A percentile compares a stretch with the other conserved stretches of the same genome.
Evolutionary conservation across 2,329 filamentous ascomycete genomes (phyloP).

Genomic region (Verticillium longisporum): DNA sequence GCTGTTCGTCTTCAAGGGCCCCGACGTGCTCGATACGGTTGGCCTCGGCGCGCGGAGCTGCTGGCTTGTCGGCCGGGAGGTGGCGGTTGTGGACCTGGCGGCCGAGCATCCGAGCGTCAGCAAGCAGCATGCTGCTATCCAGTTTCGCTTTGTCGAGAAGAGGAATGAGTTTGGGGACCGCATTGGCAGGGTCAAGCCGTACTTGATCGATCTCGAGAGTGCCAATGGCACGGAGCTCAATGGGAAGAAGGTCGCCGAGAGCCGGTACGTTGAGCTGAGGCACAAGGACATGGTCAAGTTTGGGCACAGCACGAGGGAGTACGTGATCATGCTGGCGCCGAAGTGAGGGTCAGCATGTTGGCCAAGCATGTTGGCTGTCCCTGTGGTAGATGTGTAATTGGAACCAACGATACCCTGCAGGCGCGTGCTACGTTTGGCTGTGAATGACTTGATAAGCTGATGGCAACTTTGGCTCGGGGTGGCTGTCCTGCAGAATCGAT

Average conservation of each 20-base stretch:
- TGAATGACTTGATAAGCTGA: no score
- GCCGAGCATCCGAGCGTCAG: constrained; percentile 89
- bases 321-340: constrained; percentile 81
- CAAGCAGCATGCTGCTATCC: constrained; percentile 91
- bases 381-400: no score
- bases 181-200: constrained; percentile 72
- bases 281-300: constrained; percentile 88
- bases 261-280: constrained; percentile 77
- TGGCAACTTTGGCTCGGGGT: no score
- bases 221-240: constrained; percentile 87
- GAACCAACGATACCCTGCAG: no score
- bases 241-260: constrained; percentile 62
- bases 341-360: constrained; percentile 11
- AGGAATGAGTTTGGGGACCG: constrained; percentile 83
- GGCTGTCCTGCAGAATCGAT: no score
- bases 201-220: constrained; percentile 89
- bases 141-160: constrained; percentile 81
- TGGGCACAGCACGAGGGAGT: constrained; percentile 83
- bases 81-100: constrained; percentile 71
- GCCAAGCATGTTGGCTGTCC: no score
- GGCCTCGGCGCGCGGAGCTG: constrained; percentile 71
- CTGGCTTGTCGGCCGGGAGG: constrained; percentile 84
- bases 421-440: no score
- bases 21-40: constrained; percentile 74
- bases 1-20: constrained; percentile 85